Conservation (phyloP, 345 rosid species). For the Gossypium sturtianum region DNA sequence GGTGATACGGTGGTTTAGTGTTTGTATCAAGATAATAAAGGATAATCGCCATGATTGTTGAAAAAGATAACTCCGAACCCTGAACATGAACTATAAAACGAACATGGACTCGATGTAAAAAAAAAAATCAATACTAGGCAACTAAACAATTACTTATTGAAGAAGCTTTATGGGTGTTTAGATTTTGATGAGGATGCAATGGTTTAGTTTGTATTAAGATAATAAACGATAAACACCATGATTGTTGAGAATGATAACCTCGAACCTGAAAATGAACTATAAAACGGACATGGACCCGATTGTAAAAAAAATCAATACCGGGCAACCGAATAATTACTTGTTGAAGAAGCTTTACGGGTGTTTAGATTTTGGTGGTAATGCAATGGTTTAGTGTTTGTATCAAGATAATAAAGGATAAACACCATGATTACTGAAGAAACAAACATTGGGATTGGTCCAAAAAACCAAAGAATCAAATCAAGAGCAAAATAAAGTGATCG, state of each 20-base stretch:
- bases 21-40: constrained; percentile 48
- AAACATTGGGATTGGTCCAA: constrained; percentile 83
- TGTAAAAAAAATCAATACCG: neutral
- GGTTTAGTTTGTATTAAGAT: constrained; percentile 40
- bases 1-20: constrained; percentile 38
- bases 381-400: constrained; percentile 40
- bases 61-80: neutral
- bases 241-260: neutral
- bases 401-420: constrained; percentile 38
- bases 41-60: constrained; percentile 35
- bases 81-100: no score
- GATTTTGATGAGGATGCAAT: constrained; percentile 33
- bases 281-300: no score
- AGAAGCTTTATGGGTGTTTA: constrained; percentile 9
- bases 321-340: neutral
- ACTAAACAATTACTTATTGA: neutral
- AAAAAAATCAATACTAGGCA: neutral
- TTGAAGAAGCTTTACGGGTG: constrained; percentile 8
- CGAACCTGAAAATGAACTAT: no score
- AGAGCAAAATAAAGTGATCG: constrained; percentile 70
- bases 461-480: constrained; percentile 61
- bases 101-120: no score
- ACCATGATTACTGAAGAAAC: constrained; percentile 45
- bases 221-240: constrained; percentile 40
- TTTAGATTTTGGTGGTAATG: constrained; percentile 29